A percentile compares a stretch with the other conserved stretches of the same genome.
Conservation (phyloP, 805 yeast genomes). For the Wickerhamomyces canadensis region DNA sequence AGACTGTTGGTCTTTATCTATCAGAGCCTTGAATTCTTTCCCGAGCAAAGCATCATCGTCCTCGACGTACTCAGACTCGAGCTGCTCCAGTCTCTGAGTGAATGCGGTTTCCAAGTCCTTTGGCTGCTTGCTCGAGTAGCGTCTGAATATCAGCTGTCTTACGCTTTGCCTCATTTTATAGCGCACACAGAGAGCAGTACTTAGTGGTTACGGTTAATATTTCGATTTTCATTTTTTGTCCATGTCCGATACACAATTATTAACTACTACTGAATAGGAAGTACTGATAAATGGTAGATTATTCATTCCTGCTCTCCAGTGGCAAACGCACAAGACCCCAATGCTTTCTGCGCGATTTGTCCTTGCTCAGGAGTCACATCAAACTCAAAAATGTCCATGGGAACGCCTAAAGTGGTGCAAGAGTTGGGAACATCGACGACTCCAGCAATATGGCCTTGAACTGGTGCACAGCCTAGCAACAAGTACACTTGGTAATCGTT, state of each 20-base stretch:
- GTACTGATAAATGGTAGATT: too few relatives aligned
- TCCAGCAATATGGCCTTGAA: conserved; percentile 47
- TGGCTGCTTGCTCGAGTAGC: conserved; percentile 2
- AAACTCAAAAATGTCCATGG: conserved; percentile 47
- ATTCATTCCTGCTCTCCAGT: conserved; percentile 8
- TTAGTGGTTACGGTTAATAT: too few relatives aligned
- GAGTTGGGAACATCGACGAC: conserved; percentile 49
- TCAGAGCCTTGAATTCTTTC: conserved; percentile 15
- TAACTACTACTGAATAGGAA: too few relatives aligned
- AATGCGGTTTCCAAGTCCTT: conserved; percentile 17
- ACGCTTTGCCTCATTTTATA: too few relatives aligned
- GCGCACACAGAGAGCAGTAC: too few relatives aligned
- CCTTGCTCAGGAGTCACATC: conserved; percentile 37
- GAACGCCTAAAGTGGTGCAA: conserved; percentile 45
- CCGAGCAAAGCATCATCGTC: conserved; percentile 23
- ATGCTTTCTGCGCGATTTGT: conserved; percentile 22
- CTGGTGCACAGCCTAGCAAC: conserved; percentile 41
- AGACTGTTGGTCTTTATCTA: conserved; percentile 21
- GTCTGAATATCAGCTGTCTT: not conserved
- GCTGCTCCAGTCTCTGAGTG: conserved; percentile 21
- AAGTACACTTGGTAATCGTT: conserved; percentile 45
- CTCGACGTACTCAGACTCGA: conserved; percentile 20
- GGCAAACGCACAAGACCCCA: conserved; percentile 37
- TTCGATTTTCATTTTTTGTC: too few relatives aligned
- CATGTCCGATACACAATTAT: too few relatives aligned